These are phyloP conservation scores for Coemansia furcata DNA, from an alignment of 192 early-diverging fungal species.

Conservation along the genomic window DNA sequence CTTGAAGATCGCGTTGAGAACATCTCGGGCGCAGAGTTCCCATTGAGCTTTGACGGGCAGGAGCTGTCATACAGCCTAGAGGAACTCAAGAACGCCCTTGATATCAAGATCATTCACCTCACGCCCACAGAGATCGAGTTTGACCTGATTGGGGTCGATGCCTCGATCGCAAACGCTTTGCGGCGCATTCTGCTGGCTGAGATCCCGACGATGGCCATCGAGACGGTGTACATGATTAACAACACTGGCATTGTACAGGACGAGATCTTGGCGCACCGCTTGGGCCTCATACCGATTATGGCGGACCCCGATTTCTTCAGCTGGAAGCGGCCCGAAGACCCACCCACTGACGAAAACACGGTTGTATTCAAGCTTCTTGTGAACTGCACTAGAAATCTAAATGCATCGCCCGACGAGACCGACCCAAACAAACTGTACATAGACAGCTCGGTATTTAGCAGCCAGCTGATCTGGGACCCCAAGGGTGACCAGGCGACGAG, in stretches of 20 bases:
- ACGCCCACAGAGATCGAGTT: conserved; percentile 81
- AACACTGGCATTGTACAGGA: conserved; percentile 91
- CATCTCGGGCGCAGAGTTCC: conserved; percentile 48
- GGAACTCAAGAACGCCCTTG: conserved; percentile 33
- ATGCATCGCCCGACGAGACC: conserved; percentile 60
- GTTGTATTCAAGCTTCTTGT: conserved; percentile 84
- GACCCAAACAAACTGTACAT: conserved; percentile 74
- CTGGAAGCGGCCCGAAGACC: conserved; percentile 68
- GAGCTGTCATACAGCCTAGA: conserved; percentile 28
- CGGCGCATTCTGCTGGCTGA: conserved; percentile 92
- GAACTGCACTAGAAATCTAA: conserved; percentile 65
- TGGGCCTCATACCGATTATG: conserved; percentile 89
- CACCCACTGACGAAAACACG: conserved; percentile 90
- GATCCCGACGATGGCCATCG: conserved; percentile 96
- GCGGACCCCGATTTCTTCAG: conserved; percentile 82
- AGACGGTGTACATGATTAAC: conserved; percentile 87
- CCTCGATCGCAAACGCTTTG: conserved; percentile 92
- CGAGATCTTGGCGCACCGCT: conserved; percentile 87
- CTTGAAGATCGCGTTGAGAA: conserved; percentile 53
- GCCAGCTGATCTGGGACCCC: conserved; percentile 80
- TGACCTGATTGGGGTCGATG: conserved; percentile 91
- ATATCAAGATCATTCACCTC: conserved; percentile 39
- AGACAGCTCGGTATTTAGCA: conserved; percentile 72
- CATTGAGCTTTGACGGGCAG: conserved; percentile 32
- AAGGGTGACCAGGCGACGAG: conserved; percentile 81